Conservation (phyloP, 257 asterid genomes). For the Ophiorrhiza pumila region DNA sequence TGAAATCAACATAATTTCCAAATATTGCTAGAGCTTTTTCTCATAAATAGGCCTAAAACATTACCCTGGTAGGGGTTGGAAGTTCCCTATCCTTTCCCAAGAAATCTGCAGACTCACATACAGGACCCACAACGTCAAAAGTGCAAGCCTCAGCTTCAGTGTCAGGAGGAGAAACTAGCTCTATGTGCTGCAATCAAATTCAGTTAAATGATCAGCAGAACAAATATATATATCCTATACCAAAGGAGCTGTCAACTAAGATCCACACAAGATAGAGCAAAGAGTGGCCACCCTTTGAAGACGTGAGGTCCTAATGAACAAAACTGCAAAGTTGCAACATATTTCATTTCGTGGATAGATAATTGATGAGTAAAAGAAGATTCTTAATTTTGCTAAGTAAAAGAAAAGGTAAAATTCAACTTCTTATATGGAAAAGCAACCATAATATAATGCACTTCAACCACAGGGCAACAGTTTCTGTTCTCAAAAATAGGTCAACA, state of each 20-base stretch:
- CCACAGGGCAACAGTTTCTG: no score
- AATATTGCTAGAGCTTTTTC: not conserved
- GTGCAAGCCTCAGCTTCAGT: conserved; percentile 54
- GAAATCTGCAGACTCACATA: conserved; percentile 96
- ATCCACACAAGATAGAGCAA: not conserved
- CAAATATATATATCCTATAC: not conserved
- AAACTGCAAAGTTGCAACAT: not conserved
- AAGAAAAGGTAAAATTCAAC: not conserved
- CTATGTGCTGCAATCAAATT: conserved; percentile 73
- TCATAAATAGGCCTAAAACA: not conserved
- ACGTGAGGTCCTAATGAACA: not conserved
- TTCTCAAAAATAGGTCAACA: not conserved
- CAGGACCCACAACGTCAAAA: conserved; percentile 90
- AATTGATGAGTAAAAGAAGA: not conserved
- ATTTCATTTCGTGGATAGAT: no score
- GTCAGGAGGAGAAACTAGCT: conserved; percentile 74
- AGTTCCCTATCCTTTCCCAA: conserved; percentile 89
- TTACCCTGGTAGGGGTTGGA: conserved; percentile 75
- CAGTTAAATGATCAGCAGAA: conserved; percentile 10
- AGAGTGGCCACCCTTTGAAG: not conserved
- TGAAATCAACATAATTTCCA: conserved; percentile 11
- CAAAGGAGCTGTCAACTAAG: not conserved
- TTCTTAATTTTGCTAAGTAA: not conserved
- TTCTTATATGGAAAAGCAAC: not conserved
- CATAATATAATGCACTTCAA: not conserved